Evolutionary conservation across 2,329 filamentous ascomycete genomes (phyloP).

Genomic region (Nothopassalora personata): DNA sequence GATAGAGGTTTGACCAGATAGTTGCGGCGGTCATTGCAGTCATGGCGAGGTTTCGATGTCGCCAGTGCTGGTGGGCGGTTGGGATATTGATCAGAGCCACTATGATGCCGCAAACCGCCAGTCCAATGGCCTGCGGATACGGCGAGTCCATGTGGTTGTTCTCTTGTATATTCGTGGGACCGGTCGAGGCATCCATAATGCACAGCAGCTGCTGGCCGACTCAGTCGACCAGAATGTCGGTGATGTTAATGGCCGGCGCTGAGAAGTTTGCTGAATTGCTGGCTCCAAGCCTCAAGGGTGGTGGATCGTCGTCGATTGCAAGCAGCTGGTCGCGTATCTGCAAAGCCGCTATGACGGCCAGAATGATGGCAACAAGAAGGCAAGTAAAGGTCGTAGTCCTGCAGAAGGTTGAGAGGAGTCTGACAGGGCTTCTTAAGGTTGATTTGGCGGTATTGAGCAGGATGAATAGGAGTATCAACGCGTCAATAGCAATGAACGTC

Average conservation of each 20-base stretch:
- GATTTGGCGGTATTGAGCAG: background rate
- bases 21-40: constrained; percentile 53
- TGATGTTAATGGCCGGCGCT: constrained; percentile 1
- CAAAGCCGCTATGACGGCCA: constrained; percentile 9
- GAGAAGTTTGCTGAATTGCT: background rate
- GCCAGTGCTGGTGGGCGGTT: constrained; percentile 56
- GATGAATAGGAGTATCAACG: constrained; percentile 21
- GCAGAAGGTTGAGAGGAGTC: background rate
- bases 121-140: constrained; percentile 35
- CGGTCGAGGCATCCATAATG: background rate
- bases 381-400: constrained; percentile 15
- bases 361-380: constrained; percentile 11
- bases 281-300: constrained; percentile 9
- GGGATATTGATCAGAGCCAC: constrained; percentile 50
- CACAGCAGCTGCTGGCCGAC: background rate
- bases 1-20: constrained; percentile 51
- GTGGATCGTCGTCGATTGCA: constrained; percentile 13
- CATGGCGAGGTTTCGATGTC: constrained; percentile 57
- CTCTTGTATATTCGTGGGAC: too few relatives aligned
- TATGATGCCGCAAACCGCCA: constrained; percentile 48
- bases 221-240: background rate
- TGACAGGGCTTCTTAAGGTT: background rate
- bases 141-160: background rate
- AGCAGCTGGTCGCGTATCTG: constrained; percentile 10
- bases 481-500: constrained; percentile 24